Percentiles rank a stretch among this genome's conserved stretches.
These are phyloP conservation scores for Symbiodinium natans DNA, from an alignment of 73 alveolate genomes.

Conservation along the genomic window DNA sequence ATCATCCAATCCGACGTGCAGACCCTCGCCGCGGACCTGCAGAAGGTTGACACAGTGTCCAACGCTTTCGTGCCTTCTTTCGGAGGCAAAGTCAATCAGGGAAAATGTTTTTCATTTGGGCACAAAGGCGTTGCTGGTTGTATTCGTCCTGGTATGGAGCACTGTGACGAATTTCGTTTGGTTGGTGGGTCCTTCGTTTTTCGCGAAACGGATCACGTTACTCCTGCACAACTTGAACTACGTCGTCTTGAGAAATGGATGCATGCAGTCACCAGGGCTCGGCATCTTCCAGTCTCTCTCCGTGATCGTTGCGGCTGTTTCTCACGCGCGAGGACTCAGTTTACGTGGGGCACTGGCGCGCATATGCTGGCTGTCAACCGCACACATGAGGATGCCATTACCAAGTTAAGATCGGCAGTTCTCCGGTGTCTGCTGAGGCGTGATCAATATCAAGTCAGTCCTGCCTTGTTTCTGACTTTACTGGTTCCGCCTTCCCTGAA, in stretches of 20 bases:
- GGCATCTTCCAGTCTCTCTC: constrained; percentile 9
- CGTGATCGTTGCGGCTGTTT: background rate
- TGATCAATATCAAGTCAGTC: background rate
- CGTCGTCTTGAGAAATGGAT: background rate
- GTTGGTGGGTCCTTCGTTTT: background rate
- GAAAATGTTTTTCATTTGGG: constrained; percentile 15
- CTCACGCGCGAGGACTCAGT: background rate
- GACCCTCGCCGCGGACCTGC: background rate
- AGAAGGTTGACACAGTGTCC: background rate
- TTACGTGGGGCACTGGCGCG: constrained; percentile 40
- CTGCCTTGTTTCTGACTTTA: background rate
- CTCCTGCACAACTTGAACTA: background rate
- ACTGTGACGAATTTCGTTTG: background rate
- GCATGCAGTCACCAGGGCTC: background rate
- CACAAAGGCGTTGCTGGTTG: background rate
- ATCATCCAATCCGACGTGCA: no score
- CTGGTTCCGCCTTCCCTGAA: constrained; percentile 6
- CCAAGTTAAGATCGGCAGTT: background rate
- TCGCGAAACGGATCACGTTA: background rate
- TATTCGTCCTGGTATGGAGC: background rate
- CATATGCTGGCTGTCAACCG: background rate
- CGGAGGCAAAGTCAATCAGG: background rate
- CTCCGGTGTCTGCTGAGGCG: constrained; percentile 20
- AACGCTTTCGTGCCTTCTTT: background rate
- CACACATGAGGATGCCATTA: background rate